These are phyloP conservation scores for Maudiozyma turicensis DNA, from an alignment of 805 yeast genomes.

Conservation along the genomic window DNA sequence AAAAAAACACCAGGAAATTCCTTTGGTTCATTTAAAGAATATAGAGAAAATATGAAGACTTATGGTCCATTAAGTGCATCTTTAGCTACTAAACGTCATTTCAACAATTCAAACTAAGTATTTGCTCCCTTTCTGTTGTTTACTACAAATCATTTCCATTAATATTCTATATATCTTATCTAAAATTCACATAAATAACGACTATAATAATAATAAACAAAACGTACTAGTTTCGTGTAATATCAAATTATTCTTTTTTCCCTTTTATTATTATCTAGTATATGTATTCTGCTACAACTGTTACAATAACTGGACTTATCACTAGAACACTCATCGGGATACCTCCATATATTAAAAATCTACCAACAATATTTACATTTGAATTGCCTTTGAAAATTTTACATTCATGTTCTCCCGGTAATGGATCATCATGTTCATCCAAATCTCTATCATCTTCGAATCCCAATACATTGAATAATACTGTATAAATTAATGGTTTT, in stretches of 20 bases:
- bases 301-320: constrained; percentile 1
- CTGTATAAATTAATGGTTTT: constrained; percentile 51
- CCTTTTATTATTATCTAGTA: neutral
- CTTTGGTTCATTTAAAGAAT: constrained; percentile 29
- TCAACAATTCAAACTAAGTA: constrained; percentile 4
- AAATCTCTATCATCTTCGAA: constrained; percentile 18
- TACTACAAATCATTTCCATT: no score
- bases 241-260: neutral
- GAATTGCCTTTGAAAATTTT: constrained; percentile 53
- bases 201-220: no score
- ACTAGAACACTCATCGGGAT: constrained; percentile 47
- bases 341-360: constrained; percentile 76
- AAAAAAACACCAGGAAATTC: constrained; percentile 25
- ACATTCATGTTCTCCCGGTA: constrained; percentile 17
- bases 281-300: neutral
- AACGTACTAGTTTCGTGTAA: no score
- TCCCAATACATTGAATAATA: constrained; percentile 28
- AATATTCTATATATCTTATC: neutral
- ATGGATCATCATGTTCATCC: constrained; percentile 14
- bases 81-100: constrained; percentile 16
- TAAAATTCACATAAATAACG: no score
- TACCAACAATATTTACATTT: constrained; percentile 67
- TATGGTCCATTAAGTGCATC: constrained; percentile 31
- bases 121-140: neutral
- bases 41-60: constrained; percentile 31